Conservation (phyloP, 2,329 filamentous ascomycete genomes). For the Xylaria multiplex region DNA sequence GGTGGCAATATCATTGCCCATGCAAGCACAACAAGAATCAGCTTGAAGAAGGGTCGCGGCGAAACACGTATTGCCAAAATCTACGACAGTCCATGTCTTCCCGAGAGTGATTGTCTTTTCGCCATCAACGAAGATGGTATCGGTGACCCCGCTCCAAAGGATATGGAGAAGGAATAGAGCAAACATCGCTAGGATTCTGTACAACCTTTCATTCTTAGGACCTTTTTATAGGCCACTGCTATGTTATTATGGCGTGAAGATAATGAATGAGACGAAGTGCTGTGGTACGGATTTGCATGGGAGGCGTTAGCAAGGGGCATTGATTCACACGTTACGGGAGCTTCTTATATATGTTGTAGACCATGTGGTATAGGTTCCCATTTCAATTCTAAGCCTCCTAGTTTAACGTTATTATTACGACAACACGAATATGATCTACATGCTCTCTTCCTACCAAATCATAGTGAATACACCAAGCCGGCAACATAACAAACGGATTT, state of each 20-base stretch:
- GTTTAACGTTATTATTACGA: constrained; percentile 10
- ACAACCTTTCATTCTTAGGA: not conserved
- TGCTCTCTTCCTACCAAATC: not conserved
- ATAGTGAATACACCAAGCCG: no score
- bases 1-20: constrained; percentile 99
- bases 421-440: not conserved
- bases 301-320: constrained; percentile 33
- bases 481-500: no score
- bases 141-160: constrained; percentile 93
- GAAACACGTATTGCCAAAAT: constrained; percentile 99
- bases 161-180: constrained; percentile 76
- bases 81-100: constrained; percentile 96
- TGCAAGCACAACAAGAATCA: constrained; percentile 92
- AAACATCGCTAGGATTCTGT: not conserved
- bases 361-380: constrained; percentile 3
- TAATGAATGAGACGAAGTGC: constrained; percentile 29
- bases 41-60: constrained; percentile 91
- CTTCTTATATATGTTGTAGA: constrained; percentile 15
- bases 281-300: constrained; percentile 35
- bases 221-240: constrained; percentile 7
- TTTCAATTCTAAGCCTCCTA: constrained; percentile 3
- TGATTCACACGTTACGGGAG: constrained; percentile 23
- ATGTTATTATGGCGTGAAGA: constrained; percentile 1
- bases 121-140: constrained; percentile 98
- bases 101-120: constrained; percentile 95